phyloP scores from a whole-genome alignment of 768 basidiomycete species.

The Trametes sanguinea region DNA sequence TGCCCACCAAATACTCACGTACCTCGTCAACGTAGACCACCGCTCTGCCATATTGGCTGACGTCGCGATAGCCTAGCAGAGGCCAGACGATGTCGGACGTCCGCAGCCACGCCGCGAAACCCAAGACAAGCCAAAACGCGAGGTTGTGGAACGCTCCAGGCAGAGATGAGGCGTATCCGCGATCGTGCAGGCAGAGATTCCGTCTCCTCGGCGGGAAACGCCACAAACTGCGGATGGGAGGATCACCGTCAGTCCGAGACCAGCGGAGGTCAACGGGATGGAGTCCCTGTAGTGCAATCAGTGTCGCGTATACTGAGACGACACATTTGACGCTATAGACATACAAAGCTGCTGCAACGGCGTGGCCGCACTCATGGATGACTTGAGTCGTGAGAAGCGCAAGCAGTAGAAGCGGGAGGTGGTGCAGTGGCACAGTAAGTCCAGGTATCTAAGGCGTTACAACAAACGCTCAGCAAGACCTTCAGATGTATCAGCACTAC shows the following conservation, averaged over 20 bases:
- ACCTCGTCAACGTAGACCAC: constrained; percentile 59
- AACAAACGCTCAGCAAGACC: no score
- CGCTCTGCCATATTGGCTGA: constrained; percentile 51
- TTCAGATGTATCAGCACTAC: no score
- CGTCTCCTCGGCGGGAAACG: constrained; percentile 47
- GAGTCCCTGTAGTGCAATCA: constrained; percentile 49
- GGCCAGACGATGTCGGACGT: constrained; percentile 20
- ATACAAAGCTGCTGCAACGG: constrained; percentile 72
- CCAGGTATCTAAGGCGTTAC: constrained; percentile 67
- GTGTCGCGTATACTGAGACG: no score
- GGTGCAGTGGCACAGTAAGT: constrained; percentile 71
- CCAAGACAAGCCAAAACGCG: constrained; percentile 53
- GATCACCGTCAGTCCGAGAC: constrained; percentile 60
- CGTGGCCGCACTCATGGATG: constrained; percentile 63
- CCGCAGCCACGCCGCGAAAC: constrained; percentile 36
- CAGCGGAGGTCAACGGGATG: constrained; percentile 61
- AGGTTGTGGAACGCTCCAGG: constrained; percentile 84
- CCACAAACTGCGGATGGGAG: constrained; percentile 78
- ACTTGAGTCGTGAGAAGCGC: constrained; percentile 12
- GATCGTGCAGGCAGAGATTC: constrained; percentile 31
- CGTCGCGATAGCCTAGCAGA: constrained; percentile 52
- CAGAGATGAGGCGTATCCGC: constrained; percentile 63
- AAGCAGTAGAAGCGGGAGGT: constrained; percentile 53
- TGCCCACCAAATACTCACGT: constrained; percentile 27
- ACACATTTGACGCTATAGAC: constrained; percentile 25